A percentile compares a stretch with the other conserved stretches of the same genome.
phyloP scores from a whole-genome alignment of 768 basidiomycete species.

The Mycena belliarum region DNA sequence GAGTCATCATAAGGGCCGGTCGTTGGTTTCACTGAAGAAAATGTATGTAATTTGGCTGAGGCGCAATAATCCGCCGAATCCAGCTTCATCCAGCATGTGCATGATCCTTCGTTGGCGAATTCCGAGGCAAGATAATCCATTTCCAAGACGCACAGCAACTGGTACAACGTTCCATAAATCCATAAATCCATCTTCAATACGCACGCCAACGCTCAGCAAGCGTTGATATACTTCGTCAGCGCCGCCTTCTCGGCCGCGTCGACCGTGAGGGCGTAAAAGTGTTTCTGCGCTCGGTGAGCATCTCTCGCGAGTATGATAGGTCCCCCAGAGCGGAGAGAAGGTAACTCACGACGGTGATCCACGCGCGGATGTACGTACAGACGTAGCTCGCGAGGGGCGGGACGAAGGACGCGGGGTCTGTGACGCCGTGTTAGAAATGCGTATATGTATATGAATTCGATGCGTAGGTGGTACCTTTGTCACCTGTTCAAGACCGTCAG shows the following conservation, averaged over 20 bases:
- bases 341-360: constrained; percentile 41
- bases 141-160: no score
- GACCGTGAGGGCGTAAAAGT: constrained; percentile 48
- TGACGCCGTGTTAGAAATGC: not conserved
- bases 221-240: constrained; percentile 38
- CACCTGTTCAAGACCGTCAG: constrained; percentile 31
- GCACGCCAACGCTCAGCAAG: constrained; percentile 36
- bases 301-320: no score
- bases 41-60: no score
- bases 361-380: constrained; percentile 57
- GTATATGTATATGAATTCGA: not conserved
- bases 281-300: constrained; percentile 37
- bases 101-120: no score
- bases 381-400: constrained; percentile 48
- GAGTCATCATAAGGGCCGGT: no score
- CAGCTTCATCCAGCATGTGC: no score
- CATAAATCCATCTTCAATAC: not conserved
- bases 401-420: constrained; percentile 54
- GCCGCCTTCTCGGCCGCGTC: constrained; percentile 54
- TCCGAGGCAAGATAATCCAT: no score
- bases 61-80: no score
- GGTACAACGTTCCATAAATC: no score
- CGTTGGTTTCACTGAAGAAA: no score
- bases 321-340: no score
- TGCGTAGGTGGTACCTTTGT: constrained; percentile 36